phyloP scores from a whole-genome alignment of 116 monocot species.

The Zostera marina region DNA sequence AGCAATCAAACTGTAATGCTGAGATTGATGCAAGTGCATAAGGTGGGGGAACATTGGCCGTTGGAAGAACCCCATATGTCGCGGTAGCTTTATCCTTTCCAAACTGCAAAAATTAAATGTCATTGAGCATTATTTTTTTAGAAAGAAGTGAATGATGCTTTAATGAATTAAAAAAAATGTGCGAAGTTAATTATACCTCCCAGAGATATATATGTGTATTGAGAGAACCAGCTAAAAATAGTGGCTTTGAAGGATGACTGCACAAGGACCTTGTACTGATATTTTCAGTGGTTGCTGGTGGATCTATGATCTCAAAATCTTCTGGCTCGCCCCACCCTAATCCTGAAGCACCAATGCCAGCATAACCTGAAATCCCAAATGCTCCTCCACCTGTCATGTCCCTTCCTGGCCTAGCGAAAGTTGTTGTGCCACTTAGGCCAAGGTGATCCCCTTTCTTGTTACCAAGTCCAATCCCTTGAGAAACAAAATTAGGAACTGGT shows the following conservation, averaged over 20 bases:
- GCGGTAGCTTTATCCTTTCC: slow-evolving; percentile 74
- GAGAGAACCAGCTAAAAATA: slow-evolving; percentile 78
- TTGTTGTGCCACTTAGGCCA: slow-evolving; percentile 41
- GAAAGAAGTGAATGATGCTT: not conserved
- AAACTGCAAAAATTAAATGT: slow-evolving; percentile 40
- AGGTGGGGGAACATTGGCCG: slow-evolving; percentile 60
- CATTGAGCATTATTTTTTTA: not conserved
- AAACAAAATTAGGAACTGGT: slow-evolving; percentile 47
- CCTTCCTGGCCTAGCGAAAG: slow-evolving; percentile 54
- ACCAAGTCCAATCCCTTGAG: slow-evolving; percentile 45
- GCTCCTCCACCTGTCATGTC: slow-evolving; percentile 77
- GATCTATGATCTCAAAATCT: slow-evolving; percentile 48
- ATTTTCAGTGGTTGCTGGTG: slow-evolving; percentile 53
- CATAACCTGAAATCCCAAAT: slow-evolving; percentile 96
- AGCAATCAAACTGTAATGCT: slow-evolving; percentile 64
- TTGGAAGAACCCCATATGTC: slow-evolving; percentile 84
- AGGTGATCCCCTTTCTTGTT: slow-evolving; percentile 50
- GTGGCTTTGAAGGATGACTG: slow-evolving; percentile 73
- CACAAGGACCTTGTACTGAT: slow-evolving; percentile 54
- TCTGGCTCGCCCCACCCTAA: slow-evolving; percentile 70
- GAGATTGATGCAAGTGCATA: slow-evolving; percentile 76
- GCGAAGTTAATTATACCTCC: slow-evolving; percentile 44
- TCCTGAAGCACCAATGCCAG: slow-evolving; percentile 77
- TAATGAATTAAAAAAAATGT: not conserved
- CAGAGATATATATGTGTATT: slow-evolving; percentile 91